Conservation (phyloP, 257 asterid genomes). For the Cruciata laevipes region DNA sequence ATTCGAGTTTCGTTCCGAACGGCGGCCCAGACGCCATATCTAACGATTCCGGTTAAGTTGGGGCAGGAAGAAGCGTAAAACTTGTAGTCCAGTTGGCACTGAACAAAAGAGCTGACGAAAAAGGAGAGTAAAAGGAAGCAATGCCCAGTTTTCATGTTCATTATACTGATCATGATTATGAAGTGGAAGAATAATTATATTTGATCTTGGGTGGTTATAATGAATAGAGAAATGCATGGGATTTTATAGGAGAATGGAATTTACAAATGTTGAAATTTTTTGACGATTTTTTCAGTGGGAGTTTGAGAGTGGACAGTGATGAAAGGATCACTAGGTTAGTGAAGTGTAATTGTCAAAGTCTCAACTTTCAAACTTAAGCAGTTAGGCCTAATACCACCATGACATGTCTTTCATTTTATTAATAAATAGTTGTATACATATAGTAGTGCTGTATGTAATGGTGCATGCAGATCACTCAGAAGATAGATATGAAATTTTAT, state of each 20-base stretch:
- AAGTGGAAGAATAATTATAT: background rate
- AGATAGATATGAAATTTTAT: too few species aligned
- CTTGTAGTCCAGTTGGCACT: slow-evolving; percentile 48
- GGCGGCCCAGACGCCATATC: slow-evolving; percentile 57
- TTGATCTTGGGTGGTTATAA: background rate
- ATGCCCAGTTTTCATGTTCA: slow-evolving; percentile 12
- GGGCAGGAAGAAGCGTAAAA: slow-evolving; percentile 54
- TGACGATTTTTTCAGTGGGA: background rate
- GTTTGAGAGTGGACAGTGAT: slow-evolving; percentile 21
- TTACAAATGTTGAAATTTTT: background rate
- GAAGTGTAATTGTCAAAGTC: slow-evolving; percentile 4
- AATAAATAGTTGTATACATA: too few species aligned
- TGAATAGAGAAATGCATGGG: slow-evolving; percentile 13
- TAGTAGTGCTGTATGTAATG: too few species aligned
- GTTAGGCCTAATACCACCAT: slow-evolving; percentile 20
- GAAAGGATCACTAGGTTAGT: slow-evolving; percentile 4
- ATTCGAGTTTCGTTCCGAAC: slow-evolving; percentile 63
- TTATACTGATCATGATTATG: background rate
- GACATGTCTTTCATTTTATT: background rate
- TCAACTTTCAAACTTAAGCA: slow-evolving; percentile 11
- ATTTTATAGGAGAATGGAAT: slow-evolving; percentile 33
- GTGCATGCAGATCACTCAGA: too few species aligned
- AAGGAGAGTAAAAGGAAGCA: slow-evolving; percentile 29
- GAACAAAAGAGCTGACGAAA: slow-evolving; percentile 24
- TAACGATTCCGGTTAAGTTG: slow-evolving; percentile 41